Percentiles rank a stretch among this genome's conserved stretches.
Conservation (phyloP, 352 stramenopile species). For the Thalassiosira hispida region DNA sequence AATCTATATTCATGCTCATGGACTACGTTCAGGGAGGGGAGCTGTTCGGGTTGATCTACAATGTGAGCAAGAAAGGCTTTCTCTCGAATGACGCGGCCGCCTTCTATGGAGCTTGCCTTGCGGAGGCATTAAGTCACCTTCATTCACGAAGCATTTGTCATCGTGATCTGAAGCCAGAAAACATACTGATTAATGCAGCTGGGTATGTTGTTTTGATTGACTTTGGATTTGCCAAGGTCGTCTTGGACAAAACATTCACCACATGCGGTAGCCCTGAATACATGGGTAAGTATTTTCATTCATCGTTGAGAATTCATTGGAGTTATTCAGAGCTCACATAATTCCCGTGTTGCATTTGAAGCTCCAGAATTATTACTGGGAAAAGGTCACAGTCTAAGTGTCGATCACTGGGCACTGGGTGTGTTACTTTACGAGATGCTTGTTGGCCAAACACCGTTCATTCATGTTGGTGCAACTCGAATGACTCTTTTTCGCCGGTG, state of each 20-base stretch:
- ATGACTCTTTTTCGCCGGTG: constrained; percentile 88
- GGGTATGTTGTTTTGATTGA: constrained; percentile 97
- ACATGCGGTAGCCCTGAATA: constrained; percentile 90
- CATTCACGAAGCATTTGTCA: constrained; percentile 93
- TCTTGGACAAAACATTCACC: constrained; percentile 89
- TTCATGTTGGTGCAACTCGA: constrained; percentile 89
- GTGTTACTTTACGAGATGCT: constrained; percentile 86
- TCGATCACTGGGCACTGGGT: constrained; percentile 90
- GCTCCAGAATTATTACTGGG: constrained; percentile 91
- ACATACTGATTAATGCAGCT: constrained; percentile 87
- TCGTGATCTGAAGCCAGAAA: constrained; percentile 91
- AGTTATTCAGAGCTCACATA: not conserved
- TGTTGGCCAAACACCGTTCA: constrained; percentile 87
- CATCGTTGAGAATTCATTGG: not conserved
- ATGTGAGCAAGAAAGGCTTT: constrained; percentile 60
- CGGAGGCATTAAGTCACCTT: constrained; percentile 86
- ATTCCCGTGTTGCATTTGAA: constrained; percentile 87
- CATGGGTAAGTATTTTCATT: constrained; percentile 14
- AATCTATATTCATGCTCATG: constrained; percentile 95
- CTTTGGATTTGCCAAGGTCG: constrained; percentile 97
- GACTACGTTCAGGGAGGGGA: constrained; percentile 94
- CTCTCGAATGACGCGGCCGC: constrained; percentile 79
- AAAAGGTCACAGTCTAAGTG: constrained; percentile 90
- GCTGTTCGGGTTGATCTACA: constrained; percentile 90
- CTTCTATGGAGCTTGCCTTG: constrained; percentile 93